Conservation (phyloP, 2,329 filamentous ascomycete species). For the Drechslerella dactyloides region DNA sequence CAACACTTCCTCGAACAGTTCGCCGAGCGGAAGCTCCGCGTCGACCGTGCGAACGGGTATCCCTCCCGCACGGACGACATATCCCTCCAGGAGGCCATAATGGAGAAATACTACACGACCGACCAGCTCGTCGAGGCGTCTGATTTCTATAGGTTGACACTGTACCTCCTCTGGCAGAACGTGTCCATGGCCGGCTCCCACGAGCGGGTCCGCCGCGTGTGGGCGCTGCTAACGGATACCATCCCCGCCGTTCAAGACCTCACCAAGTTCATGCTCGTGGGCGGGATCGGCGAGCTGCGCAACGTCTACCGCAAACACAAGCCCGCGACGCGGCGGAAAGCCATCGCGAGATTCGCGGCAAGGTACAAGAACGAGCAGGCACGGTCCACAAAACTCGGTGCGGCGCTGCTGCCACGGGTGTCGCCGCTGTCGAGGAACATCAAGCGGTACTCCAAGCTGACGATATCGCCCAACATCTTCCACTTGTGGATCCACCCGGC, state of each 20-base stretch:
- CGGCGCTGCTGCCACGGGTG: constrained; percentile 27
- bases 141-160: constrained; percentile 43
- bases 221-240: constrained; percentile 44
- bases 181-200: constrained; percentile 29
- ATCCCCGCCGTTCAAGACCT: constrained; percentile 42
- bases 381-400: constrained; percentile 25
- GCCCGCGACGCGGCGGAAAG: constrained; percentile 22
- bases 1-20: constrained; percentile 48
- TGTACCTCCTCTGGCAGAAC: constrained; percentile 47
- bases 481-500: constrained; percentile 48
- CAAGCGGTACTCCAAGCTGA: constrained; percentile 32
- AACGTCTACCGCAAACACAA: constrained; percentile 45
- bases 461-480: constrained; percentile 47
- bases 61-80: constrained; percentile 40
- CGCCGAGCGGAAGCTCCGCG: constrained; percentile 39
- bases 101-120: constrained; percentile 48
- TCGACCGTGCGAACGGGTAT: constrained; percentile 33
- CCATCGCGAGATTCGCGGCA: constrained; percentile 31
- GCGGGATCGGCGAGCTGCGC: constrained; percentile 34
- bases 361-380: constrained; percentile 40
- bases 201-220: constrained; percentile 34
- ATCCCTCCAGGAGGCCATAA: constrained; percentile 40
- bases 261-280: constrained; percentile 46
- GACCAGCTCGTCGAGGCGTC: constrained; percentile 48
- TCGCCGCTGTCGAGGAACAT: constrained; percentile 30